Evolutionary conservation across 2,329 filamentous ascomycete genomes (phyloP), one percentile per base, ranked within the genome.

Genomic region (Colletotrichum cereale): DNA sequence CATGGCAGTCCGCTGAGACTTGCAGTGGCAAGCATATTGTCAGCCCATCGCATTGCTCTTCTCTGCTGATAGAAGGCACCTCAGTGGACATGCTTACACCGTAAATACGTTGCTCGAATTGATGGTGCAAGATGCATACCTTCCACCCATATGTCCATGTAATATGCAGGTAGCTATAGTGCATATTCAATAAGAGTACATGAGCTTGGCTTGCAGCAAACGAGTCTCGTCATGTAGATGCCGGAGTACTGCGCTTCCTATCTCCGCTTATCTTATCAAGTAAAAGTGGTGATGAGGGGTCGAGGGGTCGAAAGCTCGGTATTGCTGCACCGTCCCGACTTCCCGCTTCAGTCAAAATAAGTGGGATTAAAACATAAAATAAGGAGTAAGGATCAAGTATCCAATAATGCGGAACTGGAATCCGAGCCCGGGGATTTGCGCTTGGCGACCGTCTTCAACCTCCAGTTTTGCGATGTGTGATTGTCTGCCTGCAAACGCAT

Each of bases 261-360:
- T 31, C 5, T 16, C 21, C 31, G 10, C 53, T 57, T 60, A 60
- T 60, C 56, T 60, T 60, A 60, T 60, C 57, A 36, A 42, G 38
- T 26, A 16, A 40, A 21, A 10, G 34, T 18, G 16, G 24, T 8
- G 3, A 42, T 60, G 57, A 60, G 57, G 57, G 57, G 57, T 60
- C 24, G 38, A 18, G 57, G 38, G 38, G 26, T 60, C 12, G 24
- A 42, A 40, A 29, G 38, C 18, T 42, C n/a, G 10, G 55, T 42
- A 6, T n/a, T 24, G 52, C 21, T 14, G 12, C 53, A 38, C 53
- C 16, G 50, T 10, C 26, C 26, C 16, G 12, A 3, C 36, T 2
- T 56, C n/a, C n/a, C n/a, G n/a, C n/a, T n/a, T n/a, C n/a, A n/a
- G 31, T 36, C 31, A 38, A 57, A 26, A 11, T 24, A n/a, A 57